Percentiles rank a stretch among this genome's conserved stretches.
These are phyloP conservation scores for Aspergillus hortae DNA, from an alignment of 2,329 filamentous ascomycete genomes.

Conservation along the genomic window DNA sequence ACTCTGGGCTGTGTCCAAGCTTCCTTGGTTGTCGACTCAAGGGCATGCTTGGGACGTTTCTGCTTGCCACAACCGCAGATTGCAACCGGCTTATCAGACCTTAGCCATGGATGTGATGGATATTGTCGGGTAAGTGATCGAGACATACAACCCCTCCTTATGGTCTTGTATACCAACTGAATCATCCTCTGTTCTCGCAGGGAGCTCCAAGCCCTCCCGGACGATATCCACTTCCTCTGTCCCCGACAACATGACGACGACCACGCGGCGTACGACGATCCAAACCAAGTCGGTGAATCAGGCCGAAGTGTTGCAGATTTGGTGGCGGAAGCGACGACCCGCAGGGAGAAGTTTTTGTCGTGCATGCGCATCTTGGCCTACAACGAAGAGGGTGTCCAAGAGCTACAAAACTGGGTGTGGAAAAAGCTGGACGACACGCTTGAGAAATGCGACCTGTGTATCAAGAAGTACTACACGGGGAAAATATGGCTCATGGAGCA, in stretches of 20 bases:
- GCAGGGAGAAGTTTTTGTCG: conserved; percentile 62
- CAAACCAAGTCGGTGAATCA: conserved; percentile 48
- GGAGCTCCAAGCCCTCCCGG: conserved; percentile 43
- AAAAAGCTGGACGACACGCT: conserved; percentile 57
- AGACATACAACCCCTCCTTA: background rate
- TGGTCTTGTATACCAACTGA: conserved; percentile 12
- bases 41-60: background rate
- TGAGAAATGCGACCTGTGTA: conserved; percentile 65
- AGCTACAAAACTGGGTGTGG: conserved; percentile 59
- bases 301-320: conserved; percentile 34
- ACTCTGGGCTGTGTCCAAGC: background rate
- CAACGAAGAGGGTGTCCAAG: conserved; percentile 56
- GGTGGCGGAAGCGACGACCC: conserved; percentile 53
- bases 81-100: conserved; percentile 8
- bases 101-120: conserved; percentile 40
- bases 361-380: conserved; percentile 68
- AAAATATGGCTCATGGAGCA: conserved; percentile 61
- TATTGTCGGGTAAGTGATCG: conserved; percentile 37
- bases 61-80: background rate
- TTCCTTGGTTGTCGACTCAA: background rate
- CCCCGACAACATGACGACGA: conserved; percentile 63
- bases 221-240: conserved; percentile 63
- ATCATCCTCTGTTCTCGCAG: conserved; percentile 18
- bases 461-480: conserved; percentile 69
- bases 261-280: conserved; percentile 59